Evolutionary conservation across 441 rosid species (phyloP).

Genomic region (Euphorbia celastroides): DNA sequence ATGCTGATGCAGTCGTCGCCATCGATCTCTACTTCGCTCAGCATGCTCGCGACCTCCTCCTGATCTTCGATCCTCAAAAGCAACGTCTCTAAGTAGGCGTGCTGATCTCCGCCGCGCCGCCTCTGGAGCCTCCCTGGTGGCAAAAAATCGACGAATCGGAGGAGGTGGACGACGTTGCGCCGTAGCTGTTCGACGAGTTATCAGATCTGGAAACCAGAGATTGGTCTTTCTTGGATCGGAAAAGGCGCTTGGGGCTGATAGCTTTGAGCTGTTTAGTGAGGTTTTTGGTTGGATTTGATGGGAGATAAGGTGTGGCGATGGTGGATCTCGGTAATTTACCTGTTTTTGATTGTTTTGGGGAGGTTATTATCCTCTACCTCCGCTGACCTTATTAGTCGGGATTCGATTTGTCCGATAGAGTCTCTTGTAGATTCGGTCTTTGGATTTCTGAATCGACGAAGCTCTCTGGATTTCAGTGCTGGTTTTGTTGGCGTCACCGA

Average conservation of each 20-base stretch:
- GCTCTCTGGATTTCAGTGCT: conserved; percentile 20
- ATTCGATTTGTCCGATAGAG: conserved; percentile 42
- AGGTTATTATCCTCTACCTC: conserved; percentile 27
- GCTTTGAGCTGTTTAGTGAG: too few relatives aligned
- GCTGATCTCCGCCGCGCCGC: too few relatives aligned
- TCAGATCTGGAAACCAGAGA: too few relatives aligned
- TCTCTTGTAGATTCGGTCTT: conserved; percentile 45
- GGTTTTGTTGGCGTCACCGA: conserved; percentile 49
- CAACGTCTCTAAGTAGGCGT: conserved; percentile 62
- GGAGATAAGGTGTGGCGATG: conserved; percentile 41
- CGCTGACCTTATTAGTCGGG: conserved; percentile 20
- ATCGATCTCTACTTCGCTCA: conserved; percentile 47
- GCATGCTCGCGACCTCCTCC: conserved; percentile 56
- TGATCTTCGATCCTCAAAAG: conserved; percentile 43
- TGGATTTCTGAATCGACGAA: conserved; percentile 39
- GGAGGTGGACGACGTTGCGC: too few relatives aligned
- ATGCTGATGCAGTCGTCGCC: conserved; percentile 45
- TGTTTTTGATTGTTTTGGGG: conserved; percentile 22
- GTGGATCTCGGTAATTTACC: conserved; percentile 29
- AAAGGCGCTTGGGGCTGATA: too few relatives aligned
- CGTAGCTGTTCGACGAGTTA: too few relatives aligned
- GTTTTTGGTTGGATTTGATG: conserved; percentile 11
- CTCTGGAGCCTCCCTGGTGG: too few relatives aligned
- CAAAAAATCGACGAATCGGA: too few relatives aligned
- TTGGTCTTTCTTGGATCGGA: too few relatives aligned